Evolutionary conservation across 1,284 basidiomycete species (phyloP).

Genomic region (Ganoderma meredithae): DNA sequence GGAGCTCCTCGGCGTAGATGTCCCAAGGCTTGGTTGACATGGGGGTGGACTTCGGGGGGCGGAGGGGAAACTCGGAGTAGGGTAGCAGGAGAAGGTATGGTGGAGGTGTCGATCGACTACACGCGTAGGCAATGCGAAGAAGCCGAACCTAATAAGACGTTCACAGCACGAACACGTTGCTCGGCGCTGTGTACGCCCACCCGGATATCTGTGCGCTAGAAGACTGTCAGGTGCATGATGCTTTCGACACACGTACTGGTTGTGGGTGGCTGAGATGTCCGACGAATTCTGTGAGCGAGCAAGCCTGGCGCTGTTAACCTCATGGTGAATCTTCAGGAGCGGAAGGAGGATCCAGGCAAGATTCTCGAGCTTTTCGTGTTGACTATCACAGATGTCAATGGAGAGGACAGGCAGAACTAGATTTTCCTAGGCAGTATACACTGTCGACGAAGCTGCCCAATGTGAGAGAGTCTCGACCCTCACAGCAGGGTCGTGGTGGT

Average conservation of each 20-base stretch:
- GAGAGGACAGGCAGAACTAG: too few species aligned
- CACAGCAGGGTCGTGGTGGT: too few species aligned
- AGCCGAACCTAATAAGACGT: background rate
- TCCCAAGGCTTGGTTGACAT: constrained; percentile 18
- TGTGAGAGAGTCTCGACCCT: too few species aligned
- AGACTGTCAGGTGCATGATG: background rate
- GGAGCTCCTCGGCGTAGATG: constrained; percentile 30
- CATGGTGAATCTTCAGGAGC: too few species aligned
- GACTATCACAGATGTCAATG: too few species aligned
- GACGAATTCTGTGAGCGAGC: background rate
- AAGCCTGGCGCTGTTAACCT: too few species aligned
- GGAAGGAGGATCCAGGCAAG: too few species aligned
- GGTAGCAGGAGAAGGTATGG: background rate
- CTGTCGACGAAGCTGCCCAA: too few species aligned
- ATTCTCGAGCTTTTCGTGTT: too few species aligned
- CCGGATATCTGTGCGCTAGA: constrained; percentile 2
- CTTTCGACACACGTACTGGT: background rate
- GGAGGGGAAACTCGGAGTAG: background rate
- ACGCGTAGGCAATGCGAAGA: background rate
- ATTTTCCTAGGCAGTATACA: too few species aligned
- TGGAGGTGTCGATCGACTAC: background rate
- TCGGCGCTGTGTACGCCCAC: background rate
- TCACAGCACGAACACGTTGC: constrained; percentile 4
- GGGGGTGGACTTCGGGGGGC: background rate
- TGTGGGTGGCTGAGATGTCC: background rate